phyloP scores from a whole-genome alignment of 805 yeast species.

The Saccharomycopsis amapae region DNA sequence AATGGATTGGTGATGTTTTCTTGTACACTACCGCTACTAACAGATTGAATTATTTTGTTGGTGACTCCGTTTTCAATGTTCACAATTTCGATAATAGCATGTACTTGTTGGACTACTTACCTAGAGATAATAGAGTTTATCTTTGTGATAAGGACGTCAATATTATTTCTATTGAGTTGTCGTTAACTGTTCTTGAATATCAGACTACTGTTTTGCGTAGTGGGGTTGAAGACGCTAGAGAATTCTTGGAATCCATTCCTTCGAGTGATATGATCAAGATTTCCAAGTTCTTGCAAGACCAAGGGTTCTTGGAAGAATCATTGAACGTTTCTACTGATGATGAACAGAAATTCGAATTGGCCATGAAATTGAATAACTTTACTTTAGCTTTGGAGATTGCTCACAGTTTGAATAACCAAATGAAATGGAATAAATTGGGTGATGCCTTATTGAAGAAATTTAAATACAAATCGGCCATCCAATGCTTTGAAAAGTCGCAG shows the following conservation, averaged over 20 bases:
- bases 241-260: conserved; percentile 45
- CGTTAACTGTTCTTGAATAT: conserved; percentile 83
- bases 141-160: conserved; percentile 87
- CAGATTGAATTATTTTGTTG: conserved; percentile 89
- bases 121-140: conserved; percentile 84
- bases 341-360: conserved; percentile 89
- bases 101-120: conserved; percentile 82
- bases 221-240: conserved; percentile 77
- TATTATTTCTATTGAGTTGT: conserved; percentile 71
- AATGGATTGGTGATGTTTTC: conserved; percentile 97
- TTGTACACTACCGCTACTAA: conserved; percentile 81
- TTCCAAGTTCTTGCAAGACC: conserved; percentile 89
- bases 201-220: conserved; percentile 95
- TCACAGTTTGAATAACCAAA: conserved; percentile 42
- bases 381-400: conserved; percentile 65
- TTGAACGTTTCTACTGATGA: conserved; percentile 73
- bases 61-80: conserved; percentile 85
- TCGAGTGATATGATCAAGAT: conserved; percentile 65
- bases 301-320: conserved; percentile 82
- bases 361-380: conserved; percentile 69
- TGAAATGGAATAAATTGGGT: conserved; percentile 89
- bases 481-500: conserved; percentile 68
- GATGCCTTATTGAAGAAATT: conserved; percentile 75
- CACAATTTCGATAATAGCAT: conserved; percentile 87
- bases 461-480: conserved; percentile 74